Evolutionary conservation across 139 green algal species (phyloP), one percentile per base, ranked within the genome.

Genomic region (Zygnema circumcarinatum): DNA sequence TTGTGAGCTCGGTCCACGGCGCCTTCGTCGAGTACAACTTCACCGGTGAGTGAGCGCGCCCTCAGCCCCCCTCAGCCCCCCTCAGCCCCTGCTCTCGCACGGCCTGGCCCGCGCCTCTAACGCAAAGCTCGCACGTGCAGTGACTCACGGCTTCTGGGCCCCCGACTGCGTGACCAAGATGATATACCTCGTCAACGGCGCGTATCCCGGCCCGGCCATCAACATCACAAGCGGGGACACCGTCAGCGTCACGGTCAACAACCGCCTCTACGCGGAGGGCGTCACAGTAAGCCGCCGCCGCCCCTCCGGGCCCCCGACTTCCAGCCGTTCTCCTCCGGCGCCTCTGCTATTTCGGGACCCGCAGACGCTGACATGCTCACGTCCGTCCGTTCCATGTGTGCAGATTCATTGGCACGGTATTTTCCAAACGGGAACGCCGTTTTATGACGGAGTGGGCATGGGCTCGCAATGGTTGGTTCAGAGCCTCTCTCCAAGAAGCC

Each of bases 391-490:
- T 3, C 7, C 69, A 52, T 11, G 35, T 78, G 69, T 78, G 35
- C 35, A 39, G 52, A 85, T 85, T 2, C 78, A 85, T 20, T 85
- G 78, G 78, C 78, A 85, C 36, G 78, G 78, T 36, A 85, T 85
- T 36, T 16, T 33, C 2, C 78, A 85, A 36, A 76, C 39, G 2
- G n/a, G 16, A 21, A 74, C 78, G 38, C 21, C 36, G n/a, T 76
- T 33, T 33, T 29, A 35, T 33, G 78, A 85, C 78, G 78, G 78
- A 35, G 38, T 39, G n/a, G 2, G 2, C 36, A 41, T 56, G 32
- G 41, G 53, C 39, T 42, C 32, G 2, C 47, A 62, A 16, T 62
- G 47, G 47, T 62, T 7, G 16, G 47, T 62, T 62, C 7, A 25
- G 47, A 25, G 16, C 16, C 47, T 62, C n/a, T n/a, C n/a, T n/a